Conservation (phyloP, 2,329 filamentous ascomycete species). For the Aspergillus nomiae region DNA sequence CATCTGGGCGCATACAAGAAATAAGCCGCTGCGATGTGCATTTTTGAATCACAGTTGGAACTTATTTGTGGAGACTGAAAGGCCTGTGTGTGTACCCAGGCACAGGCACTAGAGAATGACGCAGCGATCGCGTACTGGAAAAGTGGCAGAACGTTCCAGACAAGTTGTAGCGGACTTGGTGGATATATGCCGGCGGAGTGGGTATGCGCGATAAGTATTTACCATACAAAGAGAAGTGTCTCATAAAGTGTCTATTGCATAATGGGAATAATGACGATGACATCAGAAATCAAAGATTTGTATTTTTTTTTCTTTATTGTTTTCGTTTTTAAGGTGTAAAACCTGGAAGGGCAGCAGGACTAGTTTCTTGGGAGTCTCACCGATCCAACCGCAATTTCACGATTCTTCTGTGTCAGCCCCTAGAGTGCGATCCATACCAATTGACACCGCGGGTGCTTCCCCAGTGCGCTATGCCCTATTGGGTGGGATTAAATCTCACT, state of each 20-base stretch:
- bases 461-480: background rate
- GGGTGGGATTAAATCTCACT: background rate
- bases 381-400: background rate
- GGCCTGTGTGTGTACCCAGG: background rate
- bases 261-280: background rate
- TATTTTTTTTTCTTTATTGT: background rate
- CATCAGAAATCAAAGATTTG: background rate
- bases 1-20: slow-evolving; percentile 33
- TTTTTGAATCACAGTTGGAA: background rate
- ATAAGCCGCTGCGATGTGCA: slow-evolving; percentile 8
- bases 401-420: background rate
- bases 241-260: background rate
- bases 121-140: background rate
- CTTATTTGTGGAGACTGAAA: background rate
- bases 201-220: background rate
- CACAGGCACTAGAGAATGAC: background rate
- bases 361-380: background rate
- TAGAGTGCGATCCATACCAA: background rate
- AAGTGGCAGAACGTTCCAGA: too few relatives aligned
- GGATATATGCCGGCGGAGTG: background rate
- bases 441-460: background rate
- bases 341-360: background rate
- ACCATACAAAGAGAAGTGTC: background rate
- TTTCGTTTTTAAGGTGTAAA: background rate
- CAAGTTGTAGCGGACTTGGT: too few relatives aligned